A percentile compares a stretch with the other conserved stretches of the same genome.
Conservation (phyloP, 495 filamentous ascomycete genomes). For the Hypoxylon cercidicola region DNA sequence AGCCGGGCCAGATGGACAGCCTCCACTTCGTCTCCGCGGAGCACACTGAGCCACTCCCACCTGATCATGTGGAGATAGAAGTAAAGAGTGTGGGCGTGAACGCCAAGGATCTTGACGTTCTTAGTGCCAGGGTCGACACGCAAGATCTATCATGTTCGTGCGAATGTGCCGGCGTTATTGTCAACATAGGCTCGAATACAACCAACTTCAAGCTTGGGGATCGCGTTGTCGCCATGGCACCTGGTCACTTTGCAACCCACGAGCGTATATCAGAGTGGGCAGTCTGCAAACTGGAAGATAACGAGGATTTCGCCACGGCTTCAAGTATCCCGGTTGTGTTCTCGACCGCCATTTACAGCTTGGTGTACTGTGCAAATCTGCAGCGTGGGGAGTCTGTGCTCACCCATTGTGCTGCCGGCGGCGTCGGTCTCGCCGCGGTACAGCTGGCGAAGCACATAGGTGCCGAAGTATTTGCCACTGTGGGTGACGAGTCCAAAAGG, state of each 20-base stretch:
- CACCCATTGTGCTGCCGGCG: constrained; percentile 63
- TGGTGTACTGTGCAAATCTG: constrained; percentile 46
- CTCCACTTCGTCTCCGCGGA: not conserved
- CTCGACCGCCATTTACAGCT: constrained; percentile 60
- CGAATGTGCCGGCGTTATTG: not conserved
- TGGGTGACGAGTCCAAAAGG: constrained; percentile 53
- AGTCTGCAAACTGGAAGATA: constrained; percentile 37
- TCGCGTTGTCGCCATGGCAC: not conserved
- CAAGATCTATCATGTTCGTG: not conserved
- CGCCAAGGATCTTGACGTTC: not conserved
- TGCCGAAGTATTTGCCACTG: constrained; percentile 62
- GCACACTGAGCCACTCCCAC: not conserved
- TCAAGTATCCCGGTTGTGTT: constrained; percentile 56
- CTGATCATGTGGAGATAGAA: not conserved
- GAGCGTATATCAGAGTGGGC: not conserved
- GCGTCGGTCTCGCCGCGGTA: constrained; percentile 64
- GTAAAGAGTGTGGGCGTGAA: not conserved
- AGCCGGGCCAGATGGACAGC: not conserved
- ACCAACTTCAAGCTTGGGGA: not conserved
- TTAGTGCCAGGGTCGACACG: not conserved
- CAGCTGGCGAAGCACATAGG: constrained; percentile 56
- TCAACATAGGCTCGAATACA: not conserved
- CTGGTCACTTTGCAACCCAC: not conserved
- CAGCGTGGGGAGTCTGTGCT: constrained; percentile 59
- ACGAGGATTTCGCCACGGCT: constrained; percentile 27